These are phyloP conservation scores for Elaeis guineensis DNA, from an alignment of 176 grass and related monocot genomes.

Conservation along the genomic window DNA sequence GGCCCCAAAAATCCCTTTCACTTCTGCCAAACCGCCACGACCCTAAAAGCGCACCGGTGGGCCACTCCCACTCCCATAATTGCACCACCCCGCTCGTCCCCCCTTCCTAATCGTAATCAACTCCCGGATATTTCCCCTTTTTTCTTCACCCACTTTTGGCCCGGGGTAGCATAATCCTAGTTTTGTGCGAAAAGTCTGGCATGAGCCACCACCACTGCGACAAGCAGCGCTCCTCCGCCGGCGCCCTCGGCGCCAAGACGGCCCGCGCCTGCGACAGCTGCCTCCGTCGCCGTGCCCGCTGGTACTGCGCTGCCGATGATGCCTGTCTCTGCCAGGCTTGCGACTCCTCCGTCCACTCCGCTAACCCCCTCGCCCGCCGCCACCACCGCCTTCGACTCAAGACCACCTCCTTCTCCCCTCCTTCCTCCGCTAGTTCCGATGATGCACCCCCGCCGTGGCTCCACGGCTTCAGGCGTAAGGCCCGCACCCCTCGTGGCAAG, in stretches of 20 bases:
- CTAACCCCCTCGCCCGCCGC: slow-evolving; percentile 70
- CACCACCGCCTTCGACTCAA: slow-evolving; percentile 63
- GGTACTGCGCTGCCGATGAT: slow-evolving; percentile 73
- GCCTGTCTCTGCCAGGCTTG: slow-evolving; percentile 75
- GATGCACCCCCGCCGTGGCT: slow-evolving; percentile 36
- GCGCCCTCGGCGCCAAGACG: slow-evolving; percentile 45
- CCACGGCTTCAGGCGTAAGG: slow-evolving; percentile 49
- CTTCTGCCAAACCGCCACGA: slow-evolving; percentile 19
- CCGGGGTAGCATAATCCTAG: no score
- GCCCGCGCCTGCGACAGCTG: slow-evolving; percentile 71
- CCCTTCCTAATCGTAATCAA: no score
- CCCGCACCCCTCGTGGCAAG: slow-evolving; percentile 70
- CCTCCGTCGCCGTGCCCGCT: slow-evolving; percentile 60
- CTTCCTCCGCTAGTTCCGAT: slow-evolving; percentile 14
- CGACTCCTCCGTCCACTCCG: slow-evolving; percentile 77
- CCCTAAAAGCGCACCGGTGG: slow-evolving; percentile 32
- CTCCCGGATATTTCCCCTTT: background rate
- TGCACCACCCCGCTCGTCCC: background rate
- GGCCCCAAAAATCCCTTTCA: slow-evolving; percentile 2
- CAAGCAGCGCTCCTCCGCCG: slow-evolving; percentile 8
- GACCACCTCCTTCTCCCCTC: slow-evolving; percentile 19
- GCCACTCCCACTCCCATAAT: background rate
- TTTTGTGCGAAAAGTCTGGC: no score
- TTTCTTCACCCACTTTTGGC: background rate
- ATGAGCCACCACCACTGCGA: background rate